A percentile compares a stretch with the other conserved stretches of the same genome.
Evolutionary conservation across 805 yeast genomes (phyloP).

Genomic region (Scheffersomyces amazonensis): DNA sequence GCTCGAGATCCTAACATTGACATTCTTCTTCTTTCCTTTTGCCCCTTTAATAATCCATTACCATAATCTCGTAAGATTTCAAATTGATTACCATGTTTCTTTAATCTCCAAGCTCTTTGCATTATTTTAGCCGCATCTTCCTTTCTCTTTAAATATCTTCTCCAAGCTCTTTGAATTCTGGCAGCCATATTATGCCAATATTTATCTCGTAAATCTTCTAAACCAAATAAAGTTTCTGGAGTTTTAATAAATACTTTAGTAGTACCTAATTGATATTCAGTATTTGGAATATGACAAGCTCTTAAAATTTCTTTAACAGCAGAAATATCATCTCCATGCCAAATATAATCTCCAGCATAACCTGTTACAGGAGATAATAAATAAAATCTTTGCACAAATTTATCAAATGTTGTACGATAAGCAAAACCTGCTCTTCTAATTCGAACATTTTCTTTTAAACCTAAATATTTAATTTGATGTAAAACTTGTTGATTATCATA

Average conservation of each 20-base stretch:
- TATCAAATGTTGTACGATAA: slow-evolving; percentile 93
- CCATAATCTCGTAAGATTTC: slow-evolving; percentile 88
- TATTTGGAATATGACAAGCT: slow-evolving; percentile 63
- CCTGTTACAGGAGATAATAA: slow-evolving; percentile 84
- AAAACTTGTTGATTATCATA: slow-evolving; percentile 86
- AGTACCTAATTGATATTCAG: slow-evolving; percentile 89
- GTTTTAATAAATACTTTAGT: slow-evolving; percentile 92
- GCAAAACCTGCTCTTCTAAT: slow-evolving; percentile 99
- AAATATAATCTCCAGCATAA: slow-evolving; percentile 75
- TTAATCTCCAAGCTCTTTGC: slow-evolving; percentile 80
- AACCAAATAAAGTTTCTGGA: slow-evolving; percentile 92
- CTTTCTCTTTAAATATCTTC: slow-evolving; percentile 75
- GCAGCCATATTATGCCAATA: slow-evolving; percentile 99
- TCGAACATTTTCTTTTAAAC: slow-evolving; percentile 94
- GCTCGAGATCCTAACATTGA: slow-evolving; percentile 85
- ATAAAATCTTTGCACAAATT: slow-evolving; percentile 92
- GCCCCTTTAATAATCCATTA: slow-evolving; percentile 60
- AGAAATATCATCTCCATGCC: slow-evolving; percentile 52
- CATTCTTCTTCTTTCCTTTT: slow-evolving; percentile 87
- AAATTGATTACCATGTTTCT: slow-evolving; percentile 75
- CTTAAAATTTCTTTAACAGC: slow-evolving; percentile 51
- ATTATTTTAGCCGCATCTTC: slow-evolving; percentile 81
- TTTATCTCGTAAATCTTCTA: slow-evolving; percentile 94
- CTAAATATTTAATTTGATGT: slow-evolving; percentile 94
- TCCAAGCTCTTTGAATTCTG: slow-evolving; percentile 95